These are phyloP conservation scores for Fusarium anthophilum DNA, from an alignment of 2,329 filamentous ascomycete genomes.

Conservation along the genomic window DNA sequence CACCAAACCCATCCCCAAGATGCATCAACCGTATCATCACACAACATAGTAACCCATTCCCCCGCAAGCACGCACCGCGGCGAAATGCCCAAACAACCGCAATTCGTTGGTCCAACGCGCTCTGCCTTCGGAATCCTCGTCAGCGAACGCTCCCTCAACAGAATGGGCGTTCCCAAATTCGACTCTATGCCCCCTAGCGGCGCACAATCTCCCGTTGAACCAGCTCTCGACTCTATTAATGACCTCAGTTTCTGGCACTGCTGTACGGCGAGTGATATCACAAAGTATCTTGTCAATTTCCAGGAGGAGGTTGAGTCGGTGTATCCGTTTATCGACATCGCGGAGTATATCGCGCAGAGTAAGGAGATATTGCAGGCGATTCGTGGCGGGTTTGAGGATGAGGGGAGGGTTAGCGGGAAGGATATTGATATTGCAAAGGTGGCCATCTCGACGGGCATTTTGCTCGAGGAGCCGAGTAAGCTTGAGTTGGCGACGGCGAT, in stretches of 20 bases:
- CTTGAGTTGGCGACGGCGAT: constrained; percentile 43
- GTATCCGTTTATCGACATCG: constrained; percentile 48
- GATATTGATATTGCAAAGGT: constrained; percentile 49
- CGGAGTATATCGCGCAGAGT: constrained; percentile 39
- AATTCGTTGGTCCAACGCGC: constrained; percentile 50
- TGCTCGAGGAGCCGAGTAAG: constrained; percentile 46
- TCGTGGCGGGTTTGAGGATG: neutral
- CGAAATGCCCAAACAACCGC: constrained; percentile 45
- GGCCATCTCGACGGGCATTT: constrained; percentile 47
- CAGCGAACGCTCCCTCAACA: constrained; percentile 48
- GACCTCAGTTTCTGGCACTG: constrained; percentile 39
- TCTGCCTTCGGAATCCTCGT: constrained; percentile 49
- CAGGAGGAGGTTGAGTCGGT: constrained; percentile 53
- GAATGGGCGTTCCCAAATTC: constrained; percentile 48
- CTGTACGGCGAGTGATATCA: constrained; percentile 41
- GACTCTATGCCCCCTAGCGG: constrained; percentile 41
- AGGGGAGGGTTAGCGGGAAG: constrained; percentile 16
- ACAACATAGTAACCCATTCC: constrained; percentile 19
- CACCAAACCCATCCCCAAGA: neutral
- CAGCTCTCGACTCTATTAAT: neutral
- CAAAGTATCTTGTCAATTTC: constrained; percentile 48
- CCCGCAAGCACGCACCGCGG: constrained; percentile 29
- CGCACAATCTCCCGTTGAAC: constrained; percentile 32
- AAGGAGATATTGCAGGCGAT: constrained; percentile 42
- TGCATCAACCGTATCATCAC: constrained; percentile 14